Conservation (phyloP, 2,329 filamentous ascomycete species). For the Fusarium sp. region DNA sequence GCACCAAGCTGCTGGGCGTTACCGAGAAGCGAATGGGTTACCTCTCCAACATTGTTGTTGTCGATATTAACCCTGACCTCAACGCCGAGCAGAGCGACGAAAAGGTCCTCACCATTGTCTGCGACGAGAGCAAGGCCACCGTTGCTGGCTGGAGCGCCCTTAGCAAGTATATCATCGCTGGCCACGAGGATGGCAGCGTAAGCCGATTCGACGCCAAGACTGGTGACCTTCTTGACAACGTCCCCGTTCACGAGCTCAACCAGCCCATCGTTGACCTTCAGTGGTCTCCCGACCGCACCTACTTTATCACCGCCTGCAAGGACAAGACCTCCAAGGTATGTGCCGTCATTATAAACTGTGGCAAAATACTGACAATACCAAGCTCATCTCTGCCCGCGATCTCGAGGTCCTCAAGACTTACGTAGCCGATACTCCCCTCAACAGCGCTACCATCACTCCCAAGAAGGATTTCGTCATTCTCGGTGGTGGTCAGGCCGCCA, state of each 20-base stretch:
- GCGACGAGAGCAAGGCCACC: constrained; percentile 95
- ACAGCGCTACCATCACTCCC: constrained; percentile 91
- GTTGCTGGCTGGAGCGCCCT: constrained; percentile 97
- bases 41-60: constrained; percentile 90
- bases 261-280: constrained; percentile 89
- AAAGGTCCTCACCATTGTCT: constrained; percentile 85
- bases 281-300: constrained; percentile 92
- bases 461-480: constrained; percentile 99
- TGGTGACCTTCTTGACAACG: constrained; percentile 82
- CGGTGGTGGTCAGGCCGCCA: constrained; percentile 96
- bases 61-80: constrained; percentile 86
- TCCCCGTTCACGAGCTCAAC: constrained; percentile 86
- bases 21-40: constrained; percentile 99
- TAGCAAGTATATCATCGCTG: constrained; percentile 94
- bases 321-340: constrained; percentile 93
- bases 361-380: constrained; percentile 18
- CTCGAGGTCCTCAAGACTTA: constrained; percentile 95
- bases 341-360: neutral
- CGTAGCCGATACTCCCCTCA: constrained; percentile 89
- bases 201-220: constrained; percentile 93
- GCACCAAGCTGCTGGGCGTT: constrained; percentile 86
- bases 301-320: constrained; percentile 98
- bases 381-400: constrained; percentile 85
- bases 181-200: constrained; percentile 94
- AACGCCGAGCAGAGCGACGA: constrained; percentile 86